Percentiles rank a stretch among this genome's conserved stretches.
Conservation (phyloP, 2,329 filamentous ascomycete species). For the Neonectria sp. region DNA sequence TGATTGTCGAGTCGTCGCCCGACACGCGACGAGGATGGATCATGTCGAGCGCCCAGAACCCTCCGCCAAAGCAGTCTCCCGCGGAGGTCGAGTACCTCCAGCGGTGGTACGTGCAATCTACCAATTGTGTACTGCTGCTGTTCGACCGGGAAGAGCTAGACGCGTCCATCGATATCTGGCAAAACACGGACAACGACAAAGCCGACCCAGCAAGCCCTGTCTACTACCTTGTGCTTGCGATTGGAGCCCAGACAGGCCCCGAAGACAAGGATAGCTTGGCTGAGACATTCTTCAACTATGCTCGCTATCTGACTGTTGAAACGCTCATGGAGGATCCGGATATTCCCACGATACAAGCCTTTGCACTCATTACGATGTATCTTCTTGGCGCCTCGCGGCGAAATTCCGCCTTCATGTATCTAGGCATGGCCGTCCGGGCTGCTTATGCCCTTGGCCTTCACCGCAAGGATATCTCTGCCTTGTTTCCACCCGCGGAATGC, state of each 20-base stretch:
- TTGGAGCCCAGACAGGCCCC: conserved; percentile 52
- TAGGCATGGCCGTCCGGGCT: conserved; percentile 56
- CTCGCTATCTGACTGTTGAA: conserved; percentile 51
- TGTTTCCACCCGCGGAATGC: conserved; percentile 47
- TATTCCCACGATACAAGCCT: conserved; percentile 51
- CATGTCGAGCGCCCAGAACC: conserved; percentile 43
- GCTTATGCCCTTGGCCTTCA: conserved; percentile 54
- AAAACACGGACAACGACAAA: conserved; percentile 40
- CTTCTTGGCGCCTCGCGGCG: conserved; percentile 53
- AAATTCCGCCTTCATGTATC: conserved; percentile 57
- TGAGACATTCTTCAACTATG: conserved; percentile 53
- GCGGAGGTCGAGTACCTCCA: conserved; percentile 48
- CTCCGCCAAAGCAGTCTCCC: conserved; percentile 40
- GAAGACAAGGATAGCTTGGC: conserved; percentile 53
- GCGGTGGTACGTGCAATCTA: conserved; percentile 51
- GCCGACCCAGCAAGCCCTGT: conserved; percentile 39
- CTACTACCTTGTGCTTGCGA: conserved; percentile 50
- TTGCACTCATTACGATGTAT: conserved; percentile 56
- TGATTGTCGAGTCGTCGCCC: conserved; percentile 53
- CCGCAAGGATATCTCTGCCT: conserved; percentile 46
- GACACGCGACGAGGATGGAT: conserved; percentile 48
- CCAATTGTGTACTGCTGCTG: conserved; percentile 48
- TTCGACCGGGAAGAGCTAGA: conserved; percentile 51
- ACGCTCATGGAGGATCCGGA: conserved; percentile 55
- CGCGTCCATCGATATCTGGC: conserved; percentile 47